Percentiles rank a stretch among this genome's conserved stretches.
These are phyloP conservation scores for Colletotrichum camelliae DNA, from an alignment of 2,329 filamentous ascomycete genomes.

Conservation along the genomic window DNA sequence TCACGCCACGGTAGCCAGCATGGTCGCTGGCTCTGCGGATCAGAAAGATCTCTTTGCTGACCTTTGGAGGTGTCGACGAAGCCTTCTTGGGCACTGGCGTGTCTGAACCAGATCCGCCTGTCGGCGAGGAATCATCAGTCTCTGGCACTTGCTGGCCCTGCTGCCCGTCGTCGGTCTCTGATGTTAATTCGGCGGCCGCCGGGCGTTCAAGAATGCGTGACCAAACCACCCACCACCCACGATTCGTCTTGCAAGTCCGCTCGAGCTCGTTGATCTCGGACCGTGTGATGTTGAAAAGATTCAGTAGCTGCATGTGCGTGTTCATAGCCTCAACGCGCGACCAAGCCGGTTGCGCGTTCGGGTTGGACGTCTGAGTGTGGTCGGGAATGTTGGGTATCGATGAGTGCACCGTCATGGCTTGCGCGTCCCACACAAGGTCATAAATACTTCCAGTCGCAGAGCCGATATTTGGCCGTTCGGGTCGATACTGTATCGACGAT, in stretches of 20 bases:
- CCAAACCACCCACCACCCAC: conserved; percentile 76
- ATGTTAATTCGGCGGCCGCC: neutral
- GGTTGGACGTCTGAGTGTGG: conserved; percentile 27
- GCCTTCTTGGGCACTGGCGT: neutral
- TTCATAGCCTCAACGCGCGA: conserved; percentile 67
- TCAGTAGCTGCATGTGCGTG: conserved; percentile 69
- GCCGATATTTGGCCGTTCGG: conserved; percentile 50
- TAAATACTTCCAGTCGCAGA: conserved; percentile 52
- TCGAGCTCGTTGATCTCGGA: conserved; percentile 54
- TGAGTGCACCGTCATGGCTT: conserved; percentile 61
- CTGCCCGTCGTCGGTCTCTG: neutral
- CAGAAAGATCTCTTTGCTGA: conserved; percentile 66
- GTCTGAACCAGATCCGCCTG: neutral
- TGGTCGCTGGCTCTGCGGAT: conserved; percentile 66
- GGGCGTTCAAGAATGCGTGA: conserved; percentile 55
- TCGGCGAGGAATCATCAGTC: neutral
- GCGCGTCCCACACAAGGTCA: conserved; percentile 68
- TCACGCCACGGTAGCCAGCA: conserved; percentile 39
- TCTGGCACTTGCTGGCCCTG: neutral
- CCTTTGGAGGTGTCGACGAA: conserved; percentile 11
- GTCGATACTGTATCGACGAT: conserved; percentile 61
- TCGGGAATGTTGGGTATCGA: conserved; percentile 71
- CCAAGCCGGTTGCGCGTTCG: conserved; percentile 44
- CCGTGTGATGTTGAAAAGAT: conserved; percentile 56
- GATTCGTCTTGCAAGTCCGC: conserved; percentile 68